A percentile compares a stretch with the other conserved stretches of the same genome.
Conservation (phyloP, 2,329 filamentous ascomycete genomes). For the Scorias spongiosa region DNA sequence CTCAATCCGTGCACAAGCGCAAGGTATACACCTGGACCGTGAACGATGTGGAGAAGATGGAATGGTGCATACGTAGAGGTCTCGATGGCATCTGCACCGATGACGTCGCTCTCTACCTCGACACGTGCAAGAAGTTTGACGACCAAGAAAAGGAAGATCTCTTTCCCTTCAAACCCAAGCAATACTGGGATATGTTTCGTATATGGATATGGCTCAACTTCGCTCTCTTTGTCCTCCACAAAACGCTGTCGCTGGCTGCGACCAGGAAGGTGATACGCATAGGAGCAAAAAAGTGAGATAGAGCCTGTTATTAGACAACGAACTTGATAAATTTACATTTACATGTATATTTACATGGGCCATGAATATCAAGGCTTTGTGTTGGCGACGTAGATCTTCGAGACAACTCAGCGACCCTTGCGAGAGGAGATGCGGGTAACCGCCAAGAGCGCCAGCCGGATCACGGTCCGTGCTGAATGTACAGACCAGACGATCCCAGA, state of each 20-base stretch:
- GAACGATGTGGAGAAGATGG: slow-evolving; percentile 65
- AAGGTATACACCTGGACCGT: slow-evolving; percentile 74
- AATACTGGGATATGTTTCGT: slow-evolving; percentile 1
- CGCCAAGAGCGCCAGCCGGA: too few relatives aligned
- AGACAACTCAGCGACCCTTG: too few relatives aligned
- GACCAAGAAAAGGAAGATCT: slow-evolving; percentile 19
- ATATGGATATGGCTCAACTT: slow-evolving; percentile 1
- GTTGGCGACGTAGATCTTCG: too few relatives aligned
- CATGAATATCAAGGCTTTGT: too few relatives aligned
- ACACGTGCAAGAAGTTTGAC: slow-evolving; percentile 38
- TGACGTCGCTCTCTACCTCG: slow-evolving; percentile 53
- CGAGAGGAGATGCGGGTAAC: too few relatives aligned
- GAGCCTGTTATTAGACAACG: too few relatives aligned
- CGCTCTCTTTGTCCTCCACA: slow-evolving; percentile 1
- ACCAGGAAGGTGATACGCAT: background rate
- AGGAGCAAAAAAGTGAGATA: too few relatives aligned
- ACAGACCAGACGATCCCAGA: too few relatives aligned
- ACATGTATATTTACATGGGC: too few relatives aligned
- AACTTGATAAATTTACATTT: too few relatives aligned
- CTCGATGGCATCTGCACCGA: slow-evolving; percentile 81
- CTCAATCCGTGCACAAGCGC: slow-evolving; percentile 29
- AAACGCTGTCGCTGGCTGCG: slow-evolving; percentile 1
- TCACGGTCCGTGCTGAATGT: too few relatives aligned
- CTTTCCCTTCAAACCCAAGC: slow-evolving; percentile 9
- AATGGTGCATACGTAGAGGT: slow-evolving; percentile 52